Base-by-base conservation (phyloP, 1,139 yeast species). In the Groenewaldozyma auringiensis region DNA sequence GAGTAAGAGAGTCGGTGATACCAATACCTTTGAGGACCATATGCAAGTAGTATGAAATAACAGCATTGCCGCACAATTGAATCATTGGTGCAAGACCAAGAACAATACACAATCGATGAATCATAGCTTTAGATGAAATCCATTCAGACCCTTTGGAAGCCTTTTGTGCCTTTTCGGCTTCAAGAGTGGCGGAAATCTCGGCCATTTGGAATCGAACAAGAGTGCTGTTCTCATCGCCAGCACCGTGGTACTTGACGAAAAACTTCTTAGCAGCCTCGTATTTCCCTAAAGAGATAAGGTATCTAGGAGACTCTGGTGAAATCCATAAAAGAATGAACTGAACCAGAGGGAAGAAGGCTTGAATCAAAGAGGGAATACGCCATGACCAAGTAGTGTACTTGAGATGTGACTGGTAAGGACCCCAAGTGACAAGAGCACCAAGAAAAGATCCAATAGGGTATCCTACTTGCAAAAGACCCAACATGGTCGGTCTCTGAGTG, bases 231-330 rank as follows among this genome's bases (percentile, higher is more conserved):
- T 29, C 42, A 42, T 54, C 52, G 8, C 53, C 55, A 21, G 46
- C 55, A 21, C 52, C 59, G 31, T 55, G 61, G 33, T 49, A 50
- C 41, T 51, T 50, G 29, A 44, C 42, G 4, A 67, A 49, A 36
- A 64, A 50, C 40, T 59, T 51, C 27, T 56, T 45, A 18, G 81
- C 80, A 50, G 77, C 79, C 39, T 71, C 72, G 50, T 67, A 64
- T 54, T 76, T 70, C 44, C 71, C 74, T 48, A 72, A 68, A 14
- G 81, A 52, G 46, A 89, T 80, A 57, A 89, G 81, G 64, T 67
- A 83, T 69, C 89, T 76, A 50, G 92, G 88, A 13, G 86, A 79
- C 59, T 82, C 89, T 8, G 76, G 74, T 49, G 69, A 68, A 56
- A 61, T 52, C 41, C 43, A 50, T 17, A 56, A 52, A 13, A 52